phyloP scores from a whole-genome alignment of 148 eudicot genomes.

The Fagopyrum tataricum region DNA sequence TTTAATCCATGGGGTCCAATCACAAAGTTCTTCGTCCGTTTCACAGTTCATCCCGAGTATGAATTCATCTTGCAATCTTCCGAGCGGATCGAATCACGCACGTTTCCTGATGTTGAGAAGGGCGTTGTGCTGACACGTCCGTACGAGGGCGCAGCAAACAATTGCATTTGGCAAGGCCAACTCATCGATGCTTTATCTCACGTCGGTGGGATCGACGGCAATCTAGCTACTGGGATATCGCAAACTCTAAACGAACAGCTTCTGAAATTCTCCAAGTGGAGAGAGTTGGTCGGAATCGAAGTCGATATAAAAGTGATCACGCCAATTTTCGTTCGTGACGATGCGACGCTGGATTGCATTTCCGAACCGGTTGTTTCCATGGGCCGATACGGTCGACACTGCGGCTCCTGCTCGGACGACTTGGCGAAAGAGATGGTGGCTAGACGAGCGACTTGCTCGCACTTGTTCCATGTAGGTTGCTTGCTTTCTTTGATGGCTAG shows the following conservation, averaged over 20 bases:
- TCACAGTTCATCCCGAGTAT: background rate
- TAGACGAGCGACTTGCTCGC: background rate
- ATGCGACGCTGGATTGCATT: background rate
- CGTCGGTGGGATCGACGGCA: background rate
- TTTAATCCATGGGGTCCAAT: background rate
- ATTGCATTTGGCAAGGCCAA: conserved; percentile 4
- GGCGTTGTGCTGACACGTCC: background rate
- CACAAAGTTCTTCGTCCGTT: conserved; percentile 7
- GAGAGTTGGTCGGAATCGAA: background rate
- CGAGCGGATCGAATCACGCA: background rate
- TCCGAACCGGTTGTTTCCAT: background rate
- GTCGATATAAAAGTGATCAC: background rate
- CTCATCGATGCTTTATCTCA: background rate
- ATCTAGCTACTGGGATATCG: background rate
- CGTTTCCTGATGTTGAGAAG: background rate
- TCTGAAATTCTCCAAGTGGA: background rate
- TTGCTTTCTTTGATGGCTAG: background rate
- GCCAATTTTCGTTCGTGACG: background rate
- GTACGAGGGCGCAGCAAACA: conserved; percentile 1
- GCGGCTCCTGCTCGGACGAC: background rate
- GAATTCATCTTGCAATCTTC: background rate
- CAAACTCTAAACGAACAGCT: background rate
- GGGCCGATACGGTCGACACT: background rate
- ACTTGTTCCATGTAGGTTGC: background rate
- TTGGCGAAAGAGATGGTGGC: background rate